Evolutionary conservation across 179 eudicot species (phyloP).

Genomic region (Monotropa hypopitys): DNA sequence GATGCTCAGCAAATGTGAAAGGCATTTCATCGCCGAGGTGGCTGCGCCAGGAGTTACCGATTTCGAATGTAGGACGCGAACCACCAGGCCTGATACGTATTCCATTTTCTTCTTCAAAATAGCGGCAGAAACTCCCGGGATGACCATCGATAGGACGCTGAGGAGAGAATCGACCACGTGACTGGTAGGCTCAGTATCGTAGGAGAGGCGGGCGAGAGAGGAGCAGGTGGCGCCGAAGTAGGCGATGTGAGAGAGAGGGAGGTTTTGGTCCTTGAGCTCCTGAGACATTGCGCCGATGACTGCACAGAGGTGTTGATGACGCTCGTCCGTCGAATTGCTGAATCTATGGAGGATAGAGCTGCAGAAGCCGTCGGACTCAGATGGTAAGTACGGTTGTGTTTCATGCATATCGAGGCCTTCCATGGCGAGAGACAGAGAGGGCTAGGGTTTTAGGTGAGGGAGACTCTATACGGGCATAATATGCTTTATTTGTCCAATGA

Average conservation of each 20-base stretch:
- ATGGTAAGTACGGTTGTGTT: not conserved
- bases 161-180: constrained; percentile 41
- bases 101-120: constrained; percentile 32
- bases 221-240: constrained; percentile 64
- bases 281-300: constrained; percentile 66
- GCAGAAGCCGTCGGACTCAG: constrained; percentile 27
- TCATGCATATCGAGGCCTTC: constrained; percentile 26
- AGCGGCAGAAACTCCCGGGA: constrained; percentile 27
- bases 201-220: constrained; percentile 46
- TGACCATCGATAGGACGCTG: constrained; percentile 29
- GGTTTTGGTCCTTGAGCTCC: constrained; percentile 46
- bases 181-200: constrained; percentile 15
- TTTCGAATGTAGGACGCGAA: constrained; percentile 20
- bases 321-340: constrained; percentile 26
- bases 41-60: constrained; percentile 21
- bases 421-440: constrained; percentile 4
- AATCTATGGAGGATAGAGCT: constrained; percentile 28
- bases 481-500: no score
- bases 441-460: constrained; percentile 7
- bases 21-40: constrained; percentile 39
- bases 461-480: no score
- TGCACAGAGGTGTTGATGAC: constrained; percentile 51
- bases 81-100: constrained; percentile 30
- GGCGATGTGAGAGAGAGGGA: constrained; percentile 40
- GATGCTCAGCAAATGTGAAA: constrained; percentile 29